Evolutionary conservation across 164 flowering plant species (phyloP), one percentile per base, ranked within the genome.

Genomic region (Nymphaea colorata): DNA sequence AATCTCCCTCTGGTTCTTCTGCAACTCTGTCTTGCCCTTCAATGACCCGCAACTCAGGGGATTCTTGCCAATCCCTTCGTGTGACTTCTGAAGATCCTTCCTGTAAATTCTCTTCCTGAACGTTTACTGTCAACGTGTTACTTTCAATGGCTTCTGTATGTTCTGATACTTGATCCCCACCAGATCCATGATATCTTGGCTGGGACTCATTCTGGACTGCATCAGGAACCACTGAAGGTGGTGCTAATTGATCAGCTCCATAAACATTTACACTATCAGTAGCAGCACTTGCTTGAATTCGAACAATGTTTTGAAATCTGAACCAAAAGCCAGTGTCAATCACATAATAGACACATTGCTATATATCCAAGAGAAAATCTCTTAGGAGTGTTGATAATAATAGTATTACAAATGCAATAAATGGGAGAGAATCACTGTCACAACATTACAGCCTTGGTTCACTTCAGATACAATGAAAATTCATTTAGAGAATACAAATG

Each of bases 321-420:
- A 81, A 86, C 44, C 88, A 96, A 64, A 95, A 89, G 18, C 97
- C 98, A 61, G 88, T 93, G 93, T 97, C 92, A 61, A 61, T 36
- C 64, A 61, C 64, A 61, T 6, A 61, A 55, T 55, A 55, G 16
- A 8, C 59, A 55, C 2, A 55, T 25, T 25, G 36, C 36, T 25
- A 25, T 25, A 25, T 25, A 25, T 25, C 36, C 36, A 55, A n/a
- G 6, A n/a, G 14, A 66, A 66, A 11, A 25, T n/a, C 43, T 2
- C 11, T 11, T 66, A 25, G 41, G 10, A 8, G 18, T n/a, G 4
- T 17, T 3, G 59, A 42, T 25, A 47, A 18, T 25, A 5, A 66
- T 7, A 47, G 45, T 12, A 47, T 59, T 44, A 7, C 17, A 45
- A 16, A 41, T 51, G 41, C 41, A 15, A 65, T 15, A 36, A 41